Conservation (phyloP, 305 asterid species). For the Plantago rigida region DNA sequence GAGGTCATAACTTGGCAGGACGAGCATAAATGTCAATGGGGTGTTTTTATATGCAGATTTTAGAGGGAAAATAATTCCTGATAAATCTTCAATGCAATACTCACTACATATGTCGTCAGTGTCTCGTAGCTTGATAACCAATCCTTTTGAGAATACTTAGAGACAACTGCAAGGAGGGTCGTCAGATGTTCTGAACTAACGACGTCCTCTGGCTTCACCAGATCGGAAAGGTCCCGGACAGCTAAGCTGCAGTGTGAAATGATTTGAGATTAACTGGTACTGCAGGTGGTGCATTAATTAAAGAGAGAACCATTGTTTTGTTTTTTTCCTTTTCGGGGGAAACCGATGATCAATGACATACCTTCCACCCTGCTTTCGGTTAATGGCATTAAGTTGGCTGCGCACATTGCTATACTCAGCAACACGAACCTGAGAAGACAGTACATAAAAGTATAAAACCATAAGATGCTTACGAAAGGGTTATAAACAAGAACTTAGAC, state of each 20-base stretch:
- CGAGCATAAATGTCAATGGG: neutral
- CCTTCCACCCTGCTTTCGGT: conserved; percentile 92
- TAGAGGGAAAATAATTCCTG: neutral
- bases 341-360: conserved; percentile 25
- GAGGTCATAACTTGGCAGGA: conserved; percentile 19
- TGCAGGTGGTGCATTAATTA: too few species aligned
- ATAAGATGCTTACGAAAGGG: conserved; percentile 18
- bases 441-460: conserved; percentile 29
- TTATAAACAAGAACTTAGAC: conserved; percentile 2
- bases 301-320: too few species aligned
- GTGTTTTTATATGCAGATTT: too few species aligned
- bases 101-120: conserved; percentile 77
- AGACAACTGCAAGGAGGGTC: conserved; percentile 75
- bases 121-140: conserved; percentile 89
- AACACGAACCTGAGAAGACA: conserved; percentile 66
- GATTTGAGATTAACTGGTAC: conserved; percentile 16
- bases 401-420: conserved; percentile 84
- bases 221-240: conserved; percentile 86
- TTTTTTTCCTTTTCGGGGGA: too few species aligned
- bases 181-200: conserved; percentile 71
- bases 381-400: conserved; percentile 88
- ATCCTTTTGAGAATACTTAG: conserved; percentile 88
- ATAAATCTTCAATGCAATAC: conserved; percentile 17
- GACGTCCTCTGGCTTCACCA: conserved; percentile 84
- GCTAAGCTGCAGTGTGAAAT: conserved; percentile 58